Evolutionary conservation across 345 rosid species (phyloP).

Genomic region (Eucalyptus erythrocorys): DNA sequence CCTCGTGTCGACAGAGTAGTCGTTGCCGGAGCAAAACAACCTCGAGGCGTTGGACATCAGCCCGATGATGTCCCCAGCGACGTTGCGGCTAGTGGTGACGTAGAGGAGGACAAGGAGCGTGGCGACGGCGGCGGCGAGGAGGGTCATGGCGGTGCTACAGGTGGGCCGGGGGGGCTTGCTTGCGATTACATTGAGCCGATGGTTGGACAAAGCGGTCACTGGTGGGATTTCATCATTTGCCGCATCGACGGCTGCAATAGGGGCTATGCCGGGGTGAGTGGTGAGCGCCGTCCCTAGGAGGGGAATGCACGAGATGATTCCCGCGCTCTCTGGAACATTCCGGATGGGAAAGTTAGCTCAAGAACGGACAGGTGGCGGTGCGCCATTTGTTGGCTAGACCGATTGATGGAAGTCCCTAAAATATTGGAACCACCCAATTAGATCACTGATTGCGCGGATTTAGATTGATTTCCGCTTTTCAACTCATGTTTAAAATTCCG

Average conservation of each 20-base stretch:
- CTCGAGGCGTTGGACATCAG: slow-evolving; percentile 58
- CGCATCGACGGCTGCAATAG: neutral
- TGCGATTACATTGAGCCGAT: neutral
- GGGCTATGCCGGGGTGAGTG: neutral
- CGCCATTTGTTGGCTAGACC: neutral
- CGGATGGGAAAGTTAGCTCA: neutral
- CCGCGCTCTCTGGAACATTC: neutral
- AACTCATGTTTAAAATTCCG: accelerated
- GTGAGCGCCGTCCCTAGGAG: neutral
- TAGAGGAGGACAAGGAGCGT: slow-evolving; percentile 23
- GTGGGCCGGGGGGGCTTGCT: neutral
- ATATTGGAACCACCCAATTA: neutral
- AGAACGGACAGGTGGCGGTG: neutral
- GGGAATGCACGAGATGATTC: neutral
- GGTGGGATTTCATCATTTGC: neutral
- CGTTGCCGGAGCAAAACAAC: slow-evolving; percentile 28
- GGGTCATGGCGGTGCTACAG: neutral
- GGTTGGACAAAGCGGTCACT: neutral
- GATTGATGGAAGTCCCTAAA: neutral
- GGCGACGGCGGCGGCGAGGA: neutral
- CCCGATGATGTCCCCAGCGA: slow-evolving; percentile 25
- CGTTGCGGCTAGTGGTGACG: slow-evolving; percentile 13
- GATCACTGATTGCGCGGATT: too few species aligned
- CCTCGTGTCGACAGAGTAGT: slow-evolving; percentile 50
- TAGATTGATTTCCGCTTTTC: too few species aligned